Percentiles rank a stretch among this genome's conserved stretches.
Evolutionary conservation across 192 early-diverging fungal species (phyloP).

Genomic region (Coemansia sp.): DNA sequence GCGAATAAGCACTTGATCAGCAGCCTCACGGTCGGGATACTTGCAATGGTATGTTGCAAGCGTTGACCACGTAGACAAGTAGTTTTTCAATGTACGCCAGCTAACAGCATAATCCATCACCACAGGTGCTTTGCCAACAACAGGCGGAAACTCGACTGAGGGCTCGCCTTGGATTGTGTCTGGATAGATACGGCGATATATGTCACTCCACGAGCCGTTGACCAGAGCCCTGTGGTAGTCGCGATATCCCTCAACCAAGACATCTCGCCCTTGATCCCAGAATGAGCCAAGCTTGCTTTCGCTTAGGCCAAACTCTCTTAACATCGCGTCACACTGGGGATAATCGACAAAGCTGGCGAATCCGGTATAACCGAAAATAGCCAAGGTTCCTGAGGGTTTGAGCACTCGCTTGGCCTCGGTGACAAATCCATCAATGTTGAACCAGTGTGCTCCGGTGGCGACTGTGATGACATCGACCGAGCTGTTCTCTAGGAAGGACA

Average conservation of each 20-base stretch:
- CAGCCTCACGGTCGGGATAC: slow-evolving; percentile 25
- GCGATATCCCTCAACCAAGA: slow-evolving; percentile 29
- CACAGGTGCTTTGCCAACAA: background rate
- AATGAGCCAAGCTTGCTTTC: slow-evolving; percentile 9
- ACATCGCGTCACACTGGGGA: slow-evolving; percentile 42
- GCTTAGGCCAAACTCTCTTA: slow-evolving; percentile 26
- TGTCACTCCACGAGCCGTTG: slow-evolving; percentile 10
- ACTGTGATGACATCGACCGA: slow-evolving; percentile 50
- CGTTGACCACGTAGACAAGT: slow-evolving; percentile 30
- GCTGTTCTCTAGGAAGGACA: slow-evolving; percentile 14
- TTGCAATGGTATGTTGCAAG: slow-evolving; percentile 12
- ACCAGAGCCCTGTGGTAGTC: slow-evolving; percentile 25
- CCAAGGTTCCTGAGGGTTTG: slow-evolving; percentile 42
- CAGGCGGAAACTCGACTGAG: slow-evolving; percentile 9
- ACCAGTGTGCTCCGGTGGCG: slow-evolving; percentile 50
- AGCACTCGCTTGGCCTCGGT: slow-evolving; percentile 45
- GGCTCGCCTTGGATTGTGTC: slow-evolving; percentile 17
- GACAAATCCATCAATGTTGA: slow-evolving; percentile 33
- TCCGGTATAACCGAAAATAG: slow-evolving; percentile 48
- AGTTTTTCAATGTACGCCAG: slow-evolving; percentile 23
- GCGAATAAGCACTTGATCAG: slow-evolving; percentile 7
- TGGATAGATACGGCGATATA: slow-evolving; percentile 23
- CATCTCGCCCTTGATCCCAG: slow-evolving; percentile 38
- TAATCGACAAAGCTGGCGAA: slow-evolving; percentile 39
- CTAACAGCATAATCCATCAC: slow-evolving; percentile 31